Base-by-base conservation (phyloP, 2,329 filamentous ascomycete species). In the Epichloe scottii region DNA sequence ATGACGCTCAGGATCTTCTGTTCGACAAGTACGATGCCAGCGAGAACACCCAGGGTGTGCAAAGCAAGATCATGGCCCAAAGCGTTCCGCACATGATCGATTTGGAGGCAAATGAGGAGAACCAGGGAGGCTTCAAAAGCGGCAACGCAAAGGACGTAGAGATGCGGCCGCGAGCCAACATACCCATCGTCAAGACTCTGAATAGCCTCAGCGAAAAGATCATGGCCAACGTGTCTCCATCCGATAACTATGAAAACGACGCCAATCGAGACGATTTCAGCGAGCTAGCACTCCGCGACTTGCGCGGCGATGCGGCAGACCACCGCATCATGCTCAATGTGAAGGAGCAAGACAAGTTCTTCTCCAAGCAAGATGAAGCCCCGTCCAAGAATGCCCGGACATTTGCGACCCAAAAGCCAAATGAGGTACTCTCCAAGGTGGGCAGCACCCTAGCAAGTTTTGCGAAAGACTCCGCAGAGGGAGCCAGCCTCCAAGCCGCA, bases 181-280 rank as follows among this genome's bases (percentile, higher is more conserved):
- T 93, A 2, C 90, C 89, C 11, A 94, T 97, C 55, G 84, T 97
- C 56, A 82, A 85, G 55, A 89, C 88, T 0, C 72, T 98, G 51
- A 98, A 98, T 65, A 88, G 79, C 54, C 77, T 97, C 51, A 95
- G 89, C 60, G 89, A 93, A 66, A 96, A 94, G 68, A 86, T 98
- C 64, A 85, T 98, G 77, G 85, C 85, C 46, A 86, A 90, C 56
- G 88, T 95, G 11, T 81, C 85, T 2, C 85, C 89, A 1, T 81
- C 84, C 5, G 89, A 96, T 63, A 76, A 79, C 1, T 77, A 83
- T 54, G 76, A 74, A 5, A 78, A 82, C 2, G 79, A 82, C 48
- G 47, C 82, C 2, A 71, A 83, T 60, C 84, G 89, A 54, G 85
- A 89, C 58, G 83, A 84, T 0, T 93, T 84, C 62, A 80, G 83